Evolutionary conservation across 1,284 basidiomycete species (phyloP), one percentile per base, ranked within the genome.

Genomic region (Puccinia horiana): DNA sequence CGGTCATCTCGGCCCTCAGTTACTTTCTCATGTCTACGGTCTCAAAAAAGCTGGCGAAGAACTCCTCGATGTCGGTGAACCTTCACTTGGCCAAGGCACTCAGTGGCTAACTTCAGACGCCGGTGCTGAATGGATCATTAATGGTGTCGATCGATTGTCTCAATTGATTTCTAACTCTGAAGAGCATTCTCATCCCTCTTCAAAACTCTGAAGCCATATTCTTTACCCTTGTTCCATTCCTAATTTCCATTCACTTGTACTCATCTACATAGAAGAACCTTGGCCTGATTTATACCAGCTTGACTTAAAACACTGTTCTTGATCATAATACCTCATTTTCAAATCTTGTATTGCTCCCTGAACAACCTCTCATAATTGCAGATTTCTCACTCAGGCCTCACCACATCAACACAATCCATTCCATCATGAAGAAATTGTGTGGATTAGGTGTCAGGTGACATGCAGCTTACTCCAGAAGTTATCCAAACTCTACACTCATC

Each of bases 11-110:
- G 94, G 92, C 23, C 94, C 95, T 11, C 96, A 98, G 87, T 90
- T 98, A 81, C 93, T 90, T 14, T 94, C 92, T 86, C 96, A 99
- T 87, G 93, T 95, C 65, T 97, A 95, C 87, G 96, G 96, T 26
- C 90, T 99, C 85, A 91, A 95, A 84, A 95, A 95, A 87, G 94
- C 94, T 26, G 83, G 84, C 63, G 84, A 85, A 54, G 83, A 83
- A 76, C 67, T 81, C 16, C 88, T 88, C 63, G 88, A 90, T 81
- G 89, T 89, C 37, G 87, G 88, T 18, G 92, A 90, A 85, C 56
- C 56, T 35, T 61, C 54, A 26, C 58, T 76, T 1, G 75, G 75
- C 12, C 12, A 63, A 35, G 95, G 95, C 85, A 83, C 85, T 70
- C 84, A 85, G 44, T 99, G 93, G 93, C 90, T 99, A 49, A 90